phyloP scores from a whole-genome alignment of 1,139 yeast species.

The Maudiozyma humilis region DNA sequence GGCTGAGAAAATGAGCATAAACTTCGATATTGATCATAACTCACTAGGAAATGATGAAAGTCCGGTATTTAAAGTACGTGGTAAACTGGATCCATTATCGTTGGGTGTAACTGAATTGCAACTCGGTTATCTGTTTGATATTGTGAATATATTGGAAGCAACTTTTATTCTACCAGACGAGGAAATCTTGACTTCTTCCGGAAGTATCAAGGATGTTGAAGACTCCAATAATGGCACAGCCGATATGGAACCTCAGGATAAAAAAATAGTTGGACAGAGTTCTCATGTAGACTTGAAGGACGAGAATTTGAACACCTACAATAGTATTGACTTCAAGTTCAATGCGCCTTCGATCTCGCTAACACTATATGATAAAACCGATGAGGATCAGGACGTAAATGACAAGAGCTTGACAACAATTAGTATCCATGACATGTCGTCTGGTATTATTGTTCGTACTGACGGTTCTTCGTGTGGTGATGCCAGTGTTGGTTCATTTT shows the following conservation, averaged over 20 bases:
- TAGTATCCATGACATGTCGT: slow-evolving; percentile 51
- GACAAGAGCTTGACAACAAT: slow-evolving; percentile 51
- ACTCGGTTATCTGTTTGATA: slow-evolving; percentile 47
- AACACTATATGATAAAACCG: slow-evolving; percentile 55
- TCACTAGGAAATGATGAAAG: slow-evolving; percentile 36
- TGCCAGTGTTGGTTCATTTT: slow-evolving; percentile 61
- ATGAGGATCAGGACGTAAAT: slow-evolving; percentile 33
- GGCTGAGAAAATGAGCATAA: slow-evolving; percentile 60
- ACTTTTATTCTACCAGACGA: slow-evolving; percentile 51
- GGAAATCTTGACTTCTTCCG: slow-evolving; percentile 32
- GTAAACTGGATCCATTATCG: slow-evolving; percentile 58
- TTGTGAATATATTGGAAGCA: slow-evolving; percentile 50
- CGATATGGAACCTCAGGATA: too few relatives aligned
- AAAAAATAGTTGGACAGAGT: too few relatives aligned
- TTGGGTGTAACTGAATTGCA: slow-evolving; percentile 74
- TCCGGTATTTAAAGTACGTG: slow-evolving; percentile 50
- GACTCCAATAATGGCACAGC: background rate
- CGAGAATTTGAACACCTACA: slow-evolving; percentile 24
- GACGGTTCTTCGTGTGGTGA: slow-evolving; percentile 54
- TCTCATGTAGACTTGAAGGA: background rate
- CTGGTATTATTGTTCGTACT: slow-evolving; percentile 44
- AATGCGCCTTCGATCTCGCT: slow-evolving; percentile 56
- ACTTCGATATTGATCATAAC: slow-evolving; percentile 51
- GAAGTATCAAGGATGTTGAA: too few relatives aligned
- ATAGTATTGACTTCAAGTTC: slow-evolving; percentile 43